These are phyloP conservation scores for Arctium lappa DNA, from an alignment of 129 eudicot species.

Conservation along the genomic window DNA sequence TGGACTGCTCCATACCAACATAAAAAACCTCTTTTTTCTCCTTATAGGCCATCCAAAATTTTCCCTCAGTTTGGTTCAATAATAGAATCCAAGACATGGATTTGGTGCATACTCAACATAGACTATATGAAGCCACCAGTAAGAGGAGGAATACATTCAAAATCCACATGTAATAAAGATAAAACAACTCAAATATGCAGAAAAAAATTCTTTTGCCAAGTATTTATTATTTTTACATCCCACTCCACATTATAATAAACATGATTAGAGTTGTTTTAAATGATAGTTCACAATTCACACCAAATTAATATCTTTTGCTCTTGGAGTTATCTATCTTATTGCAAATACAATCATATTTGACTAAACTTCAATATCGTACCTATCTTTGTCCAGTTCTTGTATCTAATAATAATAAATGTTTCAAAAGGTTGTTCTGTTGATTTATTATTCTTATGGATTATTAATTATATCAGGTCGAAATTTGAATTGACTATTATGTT, in stretches of 20 bases:
- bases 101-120: background rate
- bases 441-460: background rate
- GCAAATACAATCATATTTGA: background rate
- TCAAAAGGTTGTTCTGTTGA: slow-evolving; percentile 1
- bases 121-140: background rate
- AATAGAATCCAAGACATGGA: background rate
- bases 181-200: too few species aligned
- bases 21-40: background rate
- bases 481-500: background rate
- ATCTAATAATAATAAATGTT: background rate
- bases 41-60: background rate
- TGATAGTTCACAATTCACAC: background rate
- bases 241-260: background rate
- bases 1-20: background rate
- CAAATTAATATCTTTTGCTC: background rate
- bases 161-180: background rate
- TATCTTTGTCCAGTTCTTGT: background rate
- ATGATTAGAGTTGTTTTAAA: background rate
- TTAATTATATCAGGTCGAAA: too few species aligned
- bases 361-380: background rate
- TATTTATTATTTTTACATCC: background rate
- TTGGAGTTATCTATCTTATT: background rate
- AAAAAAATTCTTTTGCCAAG: too few species aligned
- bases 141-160: background rate
- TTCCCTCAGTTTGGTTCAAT: background rate